Conservation (phyloP, 192 early-diverging fungal species). For the Gigaspora rosea region DNA sequence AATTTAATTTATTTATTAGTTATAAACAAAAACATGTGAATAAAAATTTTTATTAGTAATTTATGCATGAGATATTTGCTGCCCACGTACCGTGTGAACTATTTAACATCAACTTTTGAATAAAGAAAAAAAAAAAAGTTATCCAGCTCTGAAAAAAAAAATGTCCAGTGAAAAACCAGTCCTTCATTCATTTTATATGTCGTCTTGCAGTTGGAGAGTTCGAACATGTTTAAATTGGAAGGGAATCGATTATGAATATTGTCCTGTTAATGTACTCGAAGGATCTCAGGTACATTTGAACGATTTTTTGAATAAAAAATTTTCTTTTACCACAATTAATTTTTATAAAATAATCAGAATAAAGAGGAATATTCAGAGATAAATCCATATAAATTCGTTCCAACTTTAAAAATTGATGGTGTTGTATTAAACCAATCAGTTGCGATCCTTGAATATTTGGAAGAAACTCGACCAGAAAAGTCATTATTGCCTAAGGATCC, state of each 20-base stretch:
- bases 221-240: conserved; percentile 80
- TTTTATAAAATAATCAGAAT: conserved; percentile 34
- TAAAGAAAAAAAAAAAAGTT: too few species aligned
- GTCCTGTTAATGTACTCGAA: conserved; percentile 72
- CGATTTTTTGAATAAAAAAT: too few species aligned
- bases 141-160: too few species aligned
- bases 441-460: conserved; percentile 79
- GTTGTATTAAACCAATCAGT: conserved; percentile 63
- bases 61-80: too few species aligned
- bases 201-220: conserved; percentile 74
- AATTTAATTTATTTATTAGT: too few species aligned
- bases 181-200: conserved; percentile 80
- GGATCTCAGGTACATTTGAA: conserved; percentile 63
- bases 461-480: too few species aligned
- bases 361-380: conserved; percentile 56
- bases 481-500: too few species aligned
- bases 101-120: too few species aligned
- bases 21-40: too few species aligned
- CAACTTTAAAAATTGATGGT: conserved; percentile 65
- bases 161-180: conserved; percentile 38
- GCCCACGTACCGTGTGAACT: too few species aligned
- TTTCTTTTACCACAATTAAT: background rate
- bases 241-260: conserved; percentile 66
- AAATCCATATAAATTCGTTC: conserved; percentile 73
- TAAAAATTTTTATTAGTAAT: too few species aligned